Base-by-base conservation (phyloP, 1,284 basidiomycete genomes). In the Sphaerobolus stellatus region DNA sequence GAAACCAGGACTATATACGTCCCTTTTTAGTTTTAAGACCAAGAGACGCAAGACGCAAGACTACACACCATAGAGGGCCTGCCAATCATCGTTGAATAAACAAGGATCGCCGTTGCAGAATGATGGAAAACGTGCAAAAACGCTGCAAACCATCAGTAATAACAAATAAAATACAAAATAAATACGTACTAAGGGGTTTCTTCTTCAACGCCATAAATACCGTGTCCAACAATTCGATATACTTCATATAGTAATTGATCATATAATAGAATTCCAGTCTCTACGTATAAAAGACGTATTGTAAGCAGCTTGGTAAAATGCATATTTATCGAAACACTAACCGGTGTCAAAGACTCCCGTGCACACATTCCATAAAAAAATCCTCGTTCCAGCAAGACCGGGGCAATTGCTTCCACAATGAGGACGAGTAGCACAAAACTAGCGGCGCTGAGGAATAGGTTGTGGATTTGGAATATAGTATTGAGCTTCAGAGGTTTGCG, bases 111-210 rank as follows among this genome's bases (percentile, higher is more conserved):
- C 54, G 96, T 98, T 16, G 95, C 96, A 58, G 94, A 92, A 77
- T 98, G 96, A 73, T 98, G 96, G 80, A 97, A 98, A 63, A 98
- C 94, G 72, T 99, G 96, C 61, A 99, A 77, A 77, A 98, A 98
- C 58, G 91, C 91, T 96, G 65, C 28, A 45, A 50, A 45, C 33
- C 31, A 44, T 49, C 22, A 45, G 61, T 28, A 54, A 47, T 48
- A 58, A 46, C 28, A 48, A 9, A 31, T 18, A 24, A 2, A 27
- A 27, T 34, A 11, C 11, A 31, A 40, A 51, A 20, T 31, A 40
- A 51, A 45, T 18, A 73, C 83, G 59, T 66, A 94, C 92, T 88
- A 52, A 98, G 80, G 25, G 93, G 92, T 75, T 98, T 98, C 82
- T 98, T 98, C 84, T 98, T 98, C 65, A 96, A 76, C n/a, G 92